These are phyloP conservation scores for Phoenix dactylifera DNA, from an alignment of 176 grass and related monocot species.

Conservation along the genomic window DNA sequence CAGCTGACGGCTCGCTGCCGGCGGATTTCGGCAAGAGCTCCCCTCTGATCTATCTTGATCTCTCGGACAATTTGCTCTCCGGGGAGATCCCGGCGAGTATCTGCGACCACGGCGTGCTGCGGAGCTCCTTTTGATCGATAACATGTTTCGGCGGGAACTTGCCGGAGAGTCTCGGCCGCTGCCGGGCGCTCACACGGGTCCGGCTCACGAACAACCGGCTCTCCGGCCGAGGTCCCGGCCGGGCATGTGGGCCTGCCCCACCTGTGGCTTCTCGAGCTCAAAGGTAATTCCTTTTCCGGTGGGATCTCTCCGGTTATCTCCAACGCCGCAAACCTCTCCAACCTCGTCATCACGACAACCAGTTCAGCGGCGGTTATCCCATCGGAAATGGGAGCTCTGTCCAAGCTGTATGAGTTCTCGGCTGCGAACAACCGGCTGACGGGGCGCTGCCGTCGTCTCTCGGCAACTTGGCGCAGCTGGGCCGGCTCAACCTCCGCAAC, in stretches of 20 bases:
- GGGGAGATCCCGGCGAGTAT: conserved; percentile 62
- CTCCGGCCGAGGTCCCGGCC: conserved; percentile 42
- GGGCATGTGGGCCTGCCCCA: conserved; percentile 81
- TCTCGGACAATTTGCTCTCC: conserved; percentile 53
- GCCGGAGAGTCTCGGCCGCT: conserved; percentile 55
- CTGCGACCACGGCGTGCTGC: conserved; percentile 75
- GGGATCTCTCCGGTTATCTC: conserved; percentile 61
- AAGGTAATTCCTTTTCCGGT: conserved; percentile 46
- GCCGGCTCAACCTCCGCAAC: conserved; percentile 54
- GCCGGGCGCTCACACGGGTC: conserved; percentile 52
- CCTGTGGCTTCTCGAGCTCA: conserved; percentile 63
- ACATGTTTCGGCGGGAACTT: conserved; percentile 38
- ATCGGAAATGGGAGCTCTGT: conserved; percentile 49
- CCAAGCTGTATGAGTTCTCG: conserved; percentile 64
- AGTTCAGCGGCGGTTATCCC: conserved; percentile 54
- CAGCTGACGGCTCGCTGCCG: conserved; percentile 49
- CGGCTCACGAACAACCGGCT: conserved; percentile 56
- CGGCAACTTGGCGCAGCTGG: conserved; percentile 45
- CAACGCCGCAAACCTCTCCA: conserved; percentile 65
- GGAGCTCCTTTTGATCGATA: conserved; percentile 68
- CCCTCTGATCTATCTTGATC: conserved; percentile 48
- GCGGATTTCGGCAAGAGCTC: conserved; percentile 42
- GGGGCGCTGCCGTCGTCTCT: conserved; percentile 48
- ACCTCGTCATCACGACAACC: conserved; percentile 59
- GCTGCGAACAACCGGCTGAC: conserved; percentile 61